Conservation (phyloP, 176 grass and related monocot species). For the Luzula sylvatica region DNA sequence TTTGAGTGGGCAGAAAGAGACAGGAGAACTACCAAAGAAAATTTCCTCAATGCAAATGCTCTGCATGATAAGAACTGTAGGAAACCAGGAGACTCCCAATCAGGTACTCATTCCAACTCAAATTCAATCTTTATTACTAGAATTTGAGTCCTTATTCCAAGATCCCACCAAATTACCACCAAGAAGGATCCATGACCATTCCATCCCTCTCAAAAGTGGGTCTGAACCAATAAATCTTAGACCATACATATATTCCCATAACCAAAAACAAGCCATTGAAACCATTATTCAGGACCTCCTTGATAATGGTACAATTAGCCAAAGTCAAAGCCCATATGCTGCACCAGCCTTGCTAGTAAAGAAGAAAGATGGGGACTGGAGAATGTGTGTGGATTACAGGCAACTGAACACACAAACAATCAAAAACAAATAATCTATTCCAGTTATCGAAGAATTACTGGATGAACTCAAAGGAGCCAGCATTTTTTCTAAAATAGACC, state of each 20-base stretch:
- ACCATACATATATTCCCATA: background rate
- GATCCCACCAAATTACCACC: background rate
- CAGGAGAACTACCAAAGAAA: too few species aligned
- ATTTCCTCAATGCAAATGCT: too few species aligned
- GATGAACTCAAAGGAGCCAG: background rate
- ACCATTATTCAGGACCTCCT: background rate
- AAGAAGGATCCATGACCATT: background rate
- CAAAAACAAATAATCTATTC: background rate
- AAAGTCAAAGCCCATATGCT: background rate
- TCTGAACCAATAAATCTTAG: background rate
- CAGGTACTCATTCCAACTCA: too few species aligned
- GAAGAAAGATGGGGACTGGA: background rate
- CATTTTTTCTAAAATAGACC: background rate
- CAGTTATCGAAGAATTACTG: background rate
- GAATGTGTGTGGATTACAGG: slow-evolving; percentile 10
- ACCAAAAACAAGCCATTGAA: background rate
- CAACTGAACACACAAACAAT: background rate
- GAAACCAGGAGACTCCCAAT: too few species aligned
- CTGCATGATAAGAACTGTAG: too few species aligned
- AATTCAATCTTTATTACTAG: too few species aligned
- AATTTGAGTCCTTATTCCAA: background rate
- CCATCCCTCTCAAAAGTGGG: background rate
- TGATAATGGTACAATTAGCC: background rate
- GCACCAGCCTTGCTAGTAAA: background rate
- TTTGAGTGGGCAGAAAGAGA: too few species aligned